Evolutionary conservation across 805 yeast species (phyloP), one percentile per base, ranked within the genome.

Genomic region (Huiozyma naganishii): DNA sequence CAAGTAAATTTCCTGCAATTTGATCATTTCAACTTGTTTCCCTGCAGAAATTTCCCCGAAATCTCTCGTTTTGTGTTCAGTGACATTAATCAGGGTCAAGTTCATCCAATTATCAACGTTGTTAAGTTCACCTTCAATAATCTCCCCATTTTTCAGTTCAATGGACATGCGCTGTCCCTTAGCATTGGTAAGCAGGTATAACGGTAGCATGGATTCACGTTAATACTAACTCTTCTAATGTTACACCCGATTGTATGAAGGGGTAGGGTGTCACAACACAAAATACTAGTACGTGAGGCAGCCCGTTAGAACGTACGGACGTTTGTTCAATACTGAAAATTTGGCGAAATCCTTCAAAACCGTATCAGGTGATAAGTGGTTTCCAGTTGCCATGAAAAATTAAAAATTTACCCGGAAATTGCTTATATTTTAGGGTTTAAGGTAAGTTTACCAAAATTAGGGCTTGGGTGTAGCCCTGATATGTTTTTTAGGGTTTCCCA

Each of bases 81-180:
- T 75, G 11, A 82, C 97, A 49, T 88, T 80, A 32, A 72, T 72
- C 43, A 92, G 70, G 1, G 95, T 84, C 51, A 92, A 70, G 62
- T 92, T 92, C 99, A 92, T 92, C 88, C 94, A 85, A 35, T 86
- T 80, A 62, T 92, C 99, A 54, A 95, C 87, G 57, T 85, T 83
- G 44, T 78, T 76, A 47, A 92, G 70, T 45, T 74, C 76, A 41
- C 99, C 99, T 56, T 82, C 83, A 41, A 89, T 70, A 7, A 90
- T 80, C 56, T 86, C 96, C 32, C 97, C 96, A 45, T 83, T 80
- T 63, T 92, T 92, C 58, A 92, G 75, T 62, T 90, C 98, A 40
- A 92, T 86, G 57, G 83, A 73, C 56, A 92, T 74, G 34, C 88
- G 83, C 57, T 85, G 89, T 45, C 86, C 89, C 62, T 88, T 89